phyloP scores from a whole-genome alignment of 2,329 filamentous ascomycete species.

The Coleophoma cylindrospora region DNA sequence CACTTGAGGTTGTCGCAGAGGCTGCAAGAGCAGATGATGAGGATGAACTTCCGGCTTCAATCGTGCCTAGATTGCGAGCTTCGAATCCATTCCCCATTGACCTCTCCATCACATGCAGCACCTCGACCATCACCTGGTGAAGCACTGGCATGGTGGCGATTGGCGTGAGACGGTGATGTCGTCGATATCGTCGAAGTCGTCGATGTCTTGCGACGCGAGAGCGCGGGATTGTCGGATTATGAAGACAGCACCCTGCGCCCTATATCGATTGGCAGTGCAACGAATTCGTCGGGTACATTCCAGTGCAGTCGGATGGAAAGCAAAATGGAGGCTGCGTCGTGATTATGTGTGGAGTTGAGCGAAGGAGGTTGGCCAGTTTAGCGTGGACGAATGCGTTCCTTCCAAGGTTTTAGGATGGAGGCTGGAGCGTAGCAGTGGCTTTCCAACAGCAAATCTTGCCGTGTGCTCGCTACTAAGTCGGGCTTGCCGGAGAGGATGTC shows the following conservation, averaged over 20 bases:
- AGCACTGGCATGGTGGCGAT: conserved; percentile 17
- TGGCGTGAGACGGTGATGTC: too few species aligned
- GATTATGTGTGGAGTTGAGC: too few species aligned
- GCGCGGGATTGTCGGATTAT: too few species aligned
- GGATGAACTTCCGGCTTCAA: conserved; percentile 10
- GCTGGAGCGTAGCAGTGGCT: not conserved
- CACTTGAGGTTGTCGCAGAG: not conserved
- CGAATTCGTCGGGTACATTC: not conserved
- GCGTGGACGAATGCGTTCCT: not conserved
- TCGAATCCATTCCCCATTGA: conserved; percentile 4
- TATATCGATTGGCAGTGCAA: too few species aligned
- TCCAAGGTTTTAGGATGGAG: not conserved
- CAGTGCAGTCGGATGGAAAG: not conserved
- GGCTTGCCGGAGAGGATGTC: too few species aligned
- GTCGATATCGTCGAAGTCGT: too few species aligned
- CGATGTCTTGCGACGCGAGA: too few species aligned
- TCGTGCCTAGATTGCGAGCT: not conserved
- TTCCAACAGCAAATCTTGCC: not conserved
- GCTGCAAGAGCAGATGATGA: conserved; percentile 3
- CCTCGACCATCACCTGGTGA: conserved; percentile 20
- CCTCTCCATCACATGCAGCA: conserved; percentile 17
- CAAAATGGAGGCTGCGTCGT: not conserved
- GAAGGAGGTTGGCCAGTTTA: not conserved
- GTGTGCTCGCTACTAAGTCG: too few species aligned
- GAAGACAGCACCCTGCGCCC: too few species aligned